Percentiles rank a stretch among this genome's conserved stretches.
phyloP scores from a whole-genome alignment of 73 alveolate species.

The Uronychia binucleata region DNA sequence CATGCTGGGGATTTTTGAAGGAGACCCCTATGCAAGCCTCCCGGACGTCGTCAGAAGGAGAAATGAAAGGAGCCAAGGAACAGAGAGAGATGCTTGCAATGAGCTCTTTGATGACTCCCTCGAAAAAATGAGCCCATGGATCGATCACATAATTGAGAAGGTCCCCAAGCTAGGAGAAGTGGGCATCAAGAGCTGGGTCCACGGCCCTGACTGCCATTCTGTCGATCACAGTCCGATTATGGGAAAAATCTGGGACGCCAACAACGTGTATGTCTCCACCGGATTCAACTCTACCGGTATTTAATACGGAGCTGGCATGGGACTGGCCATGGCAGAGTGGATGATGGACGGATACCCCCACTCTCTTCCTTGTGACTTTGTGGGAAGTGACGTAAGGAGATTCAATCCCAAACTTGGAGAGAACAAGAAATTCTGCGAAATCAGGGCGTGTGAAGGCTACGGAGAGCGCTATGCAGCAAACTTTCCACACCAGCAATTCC shows the following conservation, averaged over 20 bases:
- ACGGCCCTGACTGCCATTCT: neutral
- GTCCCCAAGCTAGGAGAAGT: neutral
- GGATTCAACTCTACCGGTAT: neutral
- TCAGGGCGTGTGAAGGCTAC: neutral
- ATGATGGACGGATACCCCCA: slow-evolving; percentile 1
- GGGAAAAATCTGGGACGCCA: neutral
- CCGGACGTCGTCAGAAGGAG: neutral
- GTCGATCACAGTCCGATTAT: neutral
- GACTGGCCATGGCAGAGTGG: neutral
- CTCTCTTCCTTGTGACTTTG: neutral
- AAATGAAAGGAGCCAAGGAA: neutral
- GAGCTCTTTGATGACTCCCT: neutral
- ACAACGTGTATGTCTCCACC: neutral
- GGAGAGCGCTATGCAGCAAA: neutral
- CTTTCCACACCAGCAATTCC: neutral
- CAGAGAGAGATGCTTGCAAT: neutral
- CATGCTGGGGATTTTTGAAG: neutral
- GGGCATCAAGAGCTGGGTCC: neutral
- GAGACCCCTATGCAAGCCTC: neutral
- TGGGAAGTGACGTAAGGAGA: neutral
- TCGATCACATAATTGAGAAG: neutral
- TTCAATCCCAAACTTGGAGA: neutral
- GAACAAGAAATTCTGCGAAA: neutral
- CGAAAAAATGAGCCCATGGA: neutral
- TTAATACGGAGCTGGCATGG: neutral